Evolutionary conservation across 371 early-diverging fungal genomes (phyloP).

Genomic region (Rhizoclosmatium hyalinum): DNA sequence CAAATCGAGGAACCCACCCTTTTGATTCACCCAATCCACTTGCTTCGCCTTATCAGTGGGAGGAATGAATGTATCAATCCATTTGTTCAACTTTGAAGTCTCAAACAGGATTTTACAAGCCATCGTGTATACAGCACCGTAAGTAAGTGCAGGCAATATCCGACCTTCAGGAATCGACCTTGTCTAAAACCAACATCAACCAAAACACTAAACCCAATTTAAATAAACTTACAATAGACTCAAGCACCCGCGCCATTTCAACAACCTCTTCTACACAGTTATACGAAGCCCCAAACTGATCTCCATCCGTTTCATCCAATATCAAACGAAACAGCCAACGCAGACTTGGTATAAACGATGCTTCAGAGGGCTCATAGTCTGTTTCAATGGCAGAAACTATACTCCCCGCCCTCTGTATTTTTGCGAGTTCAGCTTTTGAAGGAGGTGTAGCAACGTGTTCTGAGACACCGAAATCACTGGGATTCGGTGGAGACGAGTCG

Average conservation of each 20-base stretch:
- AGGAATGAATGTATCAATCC: slow-evolving; percentile 6
- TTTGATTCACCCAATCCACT: slow-evolving; percentile 7
- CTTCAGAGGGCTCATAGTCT: slow-evolving; percentile 20
- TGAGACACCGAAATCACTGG: too few relatives aligned
- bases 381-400: not conserved
- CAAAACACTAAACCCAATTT: not conserved
- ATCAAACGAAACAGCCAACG: slow-evolving; percentile 20
- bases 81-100: not conserved
- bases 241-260: not conserved
- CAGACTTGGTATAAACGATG: slow-evolving; percentile 18
- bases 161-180: slow-evolving; percentile 1
- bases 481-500: too few relatives aligned
- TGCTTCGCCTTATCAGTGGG: not conserved
- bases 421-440: not conserved
- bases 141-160: not conserved
- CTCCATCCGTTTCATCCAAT: slow-evolving; percentile 4
- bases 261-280: slow-evolving; percentile 4
- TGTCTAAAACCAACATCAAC: not conserved
- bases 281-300: slow-evolving; percentile 15
- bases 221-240: not conserved
- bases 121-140: slow-evolving; percentile 16
- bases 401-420: not conserved
- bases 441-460: not conserved
- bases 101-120: slow-evolving; percentile 18
- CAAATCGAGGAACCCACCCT: slow-evolving; percentile 16